A percentile compares a stretch with the other conserved stretches of the same genome.
phyloP scores from a whole-genome alignment of 257 asterid species.

The Fraxinus anomala region DNA sequence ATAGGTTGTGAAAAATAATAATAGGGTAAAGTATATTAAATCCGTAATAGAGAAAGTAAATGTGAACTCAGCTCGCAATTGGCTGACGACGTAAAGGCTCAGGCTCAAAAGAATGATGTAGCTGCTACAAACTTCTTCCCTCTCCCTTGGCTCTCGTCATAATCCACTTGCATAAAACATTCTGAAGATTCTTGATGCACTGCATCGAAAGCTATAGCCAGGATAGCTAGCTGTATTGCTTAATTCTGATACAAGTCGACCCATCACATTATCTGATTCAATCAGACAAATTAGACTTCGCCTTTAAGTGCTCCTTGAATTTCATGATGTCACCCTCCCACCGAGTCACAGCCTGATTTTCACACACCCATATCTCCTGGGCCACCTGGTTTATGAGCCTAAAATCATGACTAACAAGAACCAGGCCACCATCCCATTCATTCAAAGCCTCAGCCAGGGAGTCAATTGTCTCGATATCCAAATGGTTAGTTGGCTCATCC shows the following conservation, averaged over 20 bases:
- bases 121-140: background rate
- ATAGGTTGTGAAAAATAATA: too few relatives aligned
- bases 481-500: conserved; percentile 97
- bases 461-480: conserved; percentile 94
- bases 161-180: background rate
- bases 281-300: conserved; percentile 59
- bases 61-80: background rate
- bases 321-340: conserved; percentile 96
- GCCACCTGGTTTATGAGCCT: conserved; percentile 99
- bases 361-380: conserved; percentile 95
- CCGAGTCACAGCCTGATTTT: conserved; percentile 72
- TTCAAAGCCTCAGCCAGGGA: conserved; percentile 93
- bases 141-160: background rate
- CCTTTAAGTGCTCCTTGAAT: conserved; percentile 79
- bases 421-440: conserved; percentile 97
- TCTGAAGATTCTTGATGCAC: background rate
- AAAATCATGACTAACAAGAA: conserved; percentile 93
- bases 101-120: background rate
- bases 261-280: conserved; percentile 15
- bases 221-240: background rate
- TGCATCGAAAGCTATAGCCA: background rate
- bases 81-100: background rate
- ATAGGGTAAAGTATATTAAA: too few relatives aligned
- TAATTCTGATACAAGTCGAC: background rate
- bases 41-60: background rate